Evolutionary conservation across 2,329 filamentous ascomycete genomes (phyloP).

Genomic region (Tolypocladium capitatum): DNA sequence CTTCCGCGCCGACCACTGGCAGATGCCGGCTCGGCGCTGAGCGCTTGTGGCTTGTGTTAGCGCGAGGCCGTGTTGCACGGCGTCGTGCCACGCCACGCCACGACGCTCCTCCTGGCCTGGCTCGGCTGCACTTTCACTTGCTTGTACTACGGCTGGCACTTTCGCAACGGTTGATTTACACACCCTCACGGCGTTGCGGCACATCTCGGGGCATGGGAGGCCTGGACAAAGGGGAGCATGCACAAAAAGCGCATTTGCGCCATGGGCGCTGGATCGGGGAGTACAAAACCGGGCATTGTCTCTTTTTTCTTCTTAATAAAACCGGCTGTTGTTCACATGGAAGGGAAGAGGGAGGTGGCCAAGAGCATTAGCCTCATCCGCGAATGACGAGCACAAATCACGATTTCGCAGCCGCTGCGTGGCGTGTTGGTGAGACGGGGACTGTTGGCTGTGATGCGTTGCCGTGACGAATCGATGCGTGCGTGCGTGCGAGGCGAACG

Average conservation of each 20-base stretch:
- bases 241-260: neutral
- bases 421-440: neutral
- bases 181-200: conserved; percentile 1
- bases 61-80: too few relatives aligned
- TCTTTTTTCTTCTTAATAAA: neutral
- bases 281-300: neutral
- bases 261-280: neutral
- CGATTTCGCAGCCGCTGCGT: neutral
- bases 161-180: neutral
- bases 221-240: neutral
- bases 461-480: neutral
- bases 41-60: too few relatives aligned
- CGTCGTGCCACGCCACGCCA: too few relatives aligned
- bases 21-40: conserved; percentile 20
- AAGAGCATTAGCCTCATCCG: neutral
- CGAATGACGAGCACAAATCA: neutral
- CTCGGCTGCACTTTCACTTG: neutral
- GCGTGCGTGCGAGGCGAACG: neutral
- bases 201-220: neutral
- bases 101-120: too few relatives aligned
- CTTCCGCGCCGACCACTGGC: conserved; percentile 45
- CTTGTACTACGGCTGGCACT: neutral
- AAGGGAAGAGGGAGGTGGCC: neutral
- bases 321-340: neutral
- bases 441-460: neutral